Conservation (phyloP, 352 stramenopile genomes). For the Elongisporangium undulatum region DNA sequence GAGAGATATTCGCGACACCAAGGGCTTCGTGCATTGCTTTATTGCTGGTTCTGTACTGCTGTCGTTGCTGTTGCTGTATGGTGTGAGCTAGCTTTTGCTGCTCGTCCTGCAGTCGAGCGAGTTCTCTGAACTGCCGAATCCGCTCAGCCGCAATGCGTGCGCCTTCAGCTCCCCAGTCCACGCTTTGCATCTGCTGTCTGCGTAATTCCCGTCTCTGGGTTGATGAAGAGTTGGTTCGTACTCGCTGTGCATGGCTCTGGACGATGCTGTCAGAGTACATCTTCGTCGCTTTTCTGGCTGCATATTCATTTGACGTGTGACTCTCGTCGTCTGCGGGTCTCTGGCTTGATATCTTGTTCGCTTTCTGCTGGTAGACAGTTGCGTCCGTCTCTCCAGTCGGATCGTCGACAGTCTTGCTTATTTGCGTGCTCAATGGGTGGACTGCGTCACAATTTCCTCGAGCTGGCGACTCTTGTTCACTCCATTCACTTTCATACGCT, state of each 20-base stretch:
- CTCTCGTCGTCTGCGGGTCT: too few species aligned
- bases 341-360: background rate
- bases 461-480: background rate
- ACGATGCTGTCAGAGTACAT: background rate
- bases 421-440: background rate
- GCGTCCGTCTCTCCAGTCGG: background rate
- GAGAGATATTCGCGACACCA: slow-evolving; percentile 28
- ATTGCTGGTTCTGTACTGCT: slow-evolving; percentile 30
- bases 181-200: background rate
- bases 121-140: slow-evolving; percentile 9
- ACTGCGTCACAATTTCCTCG: background rate
- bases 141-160: slow-evolving; percentile 16
- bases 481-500: background rate
- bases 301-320: background rate
- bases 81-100: slow-evolving; percentile 8
- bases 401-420: background rate
- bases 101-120: slow-evolving; percentile 5
- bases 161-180: slow-evolving; percentile 9
- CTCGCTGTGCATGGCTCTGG: background rate
- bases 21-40: slow-evolving; percentile 31
- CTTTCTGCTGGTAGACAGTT: background rate
- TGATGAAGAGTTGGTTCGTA: background rate
- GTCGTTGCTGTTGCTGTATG: slow-evolving; percentile 12
- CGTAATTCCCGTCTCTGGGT: too few species aligned
- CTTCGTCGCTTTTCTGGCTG: background rate